Conservation (phyloP, 495 filamentous ascomycete genomes). For the Penicillium odoratum region DNA sequence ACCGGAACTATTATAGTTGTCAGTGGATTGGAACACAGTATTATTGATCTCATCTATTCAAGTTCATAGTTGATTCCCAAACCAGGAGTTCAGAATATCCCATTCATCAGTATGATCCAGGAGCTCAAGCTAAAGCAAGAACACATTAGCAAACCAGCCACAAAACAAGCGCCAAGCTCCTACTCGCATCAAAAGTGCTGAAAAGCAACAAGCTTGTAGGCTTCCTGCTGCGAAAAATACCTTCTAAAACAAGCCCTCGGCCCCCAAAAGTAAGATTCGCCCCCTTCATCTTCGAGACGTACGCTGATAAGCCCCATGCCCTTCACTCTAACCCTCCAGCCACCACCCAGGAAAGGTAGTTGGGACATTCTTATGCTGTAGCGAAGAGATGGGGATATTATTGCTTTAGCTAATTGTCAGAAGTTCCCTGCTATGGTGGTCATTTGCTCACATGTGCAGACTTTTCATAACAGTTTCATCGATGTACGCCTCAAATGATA, state of each 20-base stretch:
- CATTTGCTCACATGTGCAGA: no score
- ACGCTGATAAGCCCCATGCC: constrained; percentile 20
- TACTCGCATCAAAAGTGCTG: constrained; percentile 59
- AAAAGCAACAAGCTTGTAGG: constrained; percentile 73
- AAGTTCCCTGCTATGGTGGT: no score
- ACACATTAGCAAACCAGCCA: constrained; percentile 3
- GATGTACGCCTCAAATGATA: no score
- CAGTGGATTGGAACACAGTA: not conserved
- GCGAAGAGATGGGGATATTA: no score
- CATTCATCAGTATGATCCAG: constrained; percentile 28
- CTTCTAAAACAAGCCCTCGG: constrained; percentile 62
- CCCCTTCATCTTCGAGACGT: constrained; percentile 28
- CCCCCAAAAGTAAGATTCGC: constrained; percentile 56
- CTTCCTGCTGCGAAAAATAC: constrained; percentile 71
- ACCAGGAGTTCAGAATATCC: constrained; percentile 36
- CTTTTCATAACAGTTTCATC: no score
- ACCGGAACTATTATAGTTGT: constrained; percentile 23
- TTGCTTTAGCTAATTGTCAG: no score
- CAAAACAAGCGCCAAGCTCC: not conserved
- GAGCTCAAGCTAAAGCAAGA: constrained; percentile 24
- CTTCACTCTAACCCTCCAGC: constrained; percentile 48
- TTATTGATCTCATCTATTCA: not conserved
- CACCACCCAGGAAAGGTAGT: constrained; percentile 47
- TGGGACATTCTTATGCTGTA: not conserved
- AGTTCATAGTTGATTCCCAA: not conserved